phyloP scores from a whole-genome alignment of 352 stramenopile genomes.

The Phytophthora foliorum region DNA sequence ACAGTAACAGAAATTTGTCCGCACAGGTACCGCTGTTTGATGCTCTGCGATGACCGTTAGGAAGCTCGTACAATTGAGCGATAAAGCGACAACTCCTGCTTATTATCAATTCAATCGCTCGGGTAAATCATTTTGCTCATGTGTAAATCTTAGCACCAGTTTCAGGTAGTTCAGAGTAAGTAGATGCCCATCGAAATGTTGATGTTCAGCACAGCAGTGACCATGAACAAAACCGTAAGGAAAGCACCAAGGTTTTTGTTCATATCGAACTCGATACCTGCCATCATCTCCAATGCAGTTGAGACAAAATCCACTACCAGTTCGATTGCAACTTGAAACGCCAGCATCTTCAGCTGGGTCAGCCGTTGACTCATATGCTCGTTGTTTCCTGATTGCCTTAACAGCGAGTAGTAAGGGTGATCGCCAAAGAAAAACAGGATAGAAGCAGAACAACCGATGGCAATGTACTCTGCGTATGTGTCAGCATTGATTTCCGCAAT shows the following conservation, averaged over 20 bases:
- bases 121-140: too few species aligned
- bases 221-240: constrained; percentile 34
- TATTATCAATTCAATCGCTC: too few species aligned
- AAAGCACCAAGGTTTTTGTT: constrained; percentile 25
- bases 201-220: constrained; percentile 46
- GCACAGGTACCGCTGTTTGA: too few species aligned
- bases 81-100: too few species aligned
- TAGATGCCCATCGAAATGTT: constrained; percentile 37
- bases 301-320: constrained; percentile 34
- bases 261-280: constrained; percentile 27
- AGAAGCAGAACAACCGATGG: constrained; percentile 39
- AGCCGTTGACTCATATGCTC: neutral
- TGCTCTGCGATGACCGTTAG: too few species aligned
- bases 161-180: too few species aligned
- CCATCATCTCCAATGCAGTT: constrained; percentile 31
- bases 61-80: too few species aligned
- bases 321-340: constrained; percentile 25
- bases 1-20: too few species aligned
- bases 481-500: constrained; percentile 33
- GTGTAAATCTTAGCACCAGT: too few species aligned
- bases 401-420: constrained; percentile 38
- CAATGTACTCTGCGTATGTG: constrained; percentile 55
- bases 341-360: constrained; percentile 15
- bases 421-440: constrained; percentile 43
- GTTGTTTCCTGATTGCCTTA: constrained; percentile 8